phyloP scores from a whole-genome alignment of 2,329 filamentous ascomycete genomes.

The Fonsecaea multimorphosa region DNA sequence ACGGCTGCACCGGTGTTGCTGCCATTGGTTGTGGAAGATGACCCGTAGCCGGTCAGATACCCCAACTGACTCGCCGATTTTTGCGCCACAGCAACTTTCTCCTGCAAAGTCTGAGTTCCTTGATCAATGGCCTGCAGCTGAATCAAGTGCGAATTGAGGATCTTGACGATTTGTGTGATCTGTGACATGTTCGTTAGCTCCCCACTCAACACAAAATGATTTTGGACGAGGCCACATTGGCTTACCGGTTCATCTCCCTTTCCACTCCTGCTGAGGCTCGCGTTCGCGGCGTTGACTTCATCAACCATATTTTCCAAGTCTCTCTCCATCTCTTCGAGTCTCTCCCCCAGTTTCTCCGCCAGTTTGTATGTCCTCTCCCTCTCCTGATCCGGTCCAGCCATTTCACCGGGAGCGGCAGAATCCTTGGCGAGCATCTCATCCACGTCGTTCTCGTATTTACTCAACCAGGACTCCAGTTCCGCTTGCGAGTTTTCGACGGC shows the following conservation, averaged over 20 bases:
- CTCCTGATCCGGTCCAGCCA: constrained; percentile 91
- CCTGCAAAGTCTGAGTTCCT: constrained; percentile 78
- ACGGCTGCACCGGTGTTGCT: constrained; percentile 64
- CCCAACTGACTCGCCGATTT: constrained; percentile 62
- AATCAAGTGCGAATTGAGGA: constrained; percentile 89
- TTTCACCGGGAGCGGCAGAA: constrained; percentile 62
- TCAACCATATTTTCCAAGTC: constrained; percentile 96
- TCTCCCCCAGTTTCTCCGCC: constrained; percentile 88
- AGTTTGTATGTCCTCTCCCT: constrained; percentile 93
- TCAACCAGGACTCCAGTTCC: constrained; percentile 85
- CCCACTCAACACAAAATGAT: not conserved
- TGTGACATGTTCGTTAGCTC: constrained; percentile 48
- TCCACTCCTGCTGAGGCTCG: constrained; percentile 83
- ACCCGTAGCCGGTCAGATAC: constrained; percentile 43
- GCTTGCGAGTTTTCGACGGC: constrained; percentile 91
- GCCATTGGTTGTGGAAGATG: constrained; percentile 56
- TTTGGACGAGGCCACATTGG: constrained; percentile 40
- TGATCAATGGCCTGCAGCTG: constrained; percentile 94
- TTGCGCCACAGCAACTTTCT: constrained; percentile 81
- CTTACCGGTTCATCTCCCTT: constrained; percentile 86
- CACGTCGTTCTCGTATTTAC: constrained; percentile 89
- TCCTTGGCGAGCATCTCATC: constrained; percentile 80
- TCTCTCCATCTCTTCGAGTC: constrained; percentile 90
- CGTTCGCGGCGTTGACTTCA: constrained; percentile 94
- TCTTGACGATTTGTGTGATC: constrained; percentile 92